Evolutionary conservation across 1,284 basidiomycete genomes (phyloP), one percentile per base, ranked within the genome.

Genomic region (Bothia castanella): DNA sequence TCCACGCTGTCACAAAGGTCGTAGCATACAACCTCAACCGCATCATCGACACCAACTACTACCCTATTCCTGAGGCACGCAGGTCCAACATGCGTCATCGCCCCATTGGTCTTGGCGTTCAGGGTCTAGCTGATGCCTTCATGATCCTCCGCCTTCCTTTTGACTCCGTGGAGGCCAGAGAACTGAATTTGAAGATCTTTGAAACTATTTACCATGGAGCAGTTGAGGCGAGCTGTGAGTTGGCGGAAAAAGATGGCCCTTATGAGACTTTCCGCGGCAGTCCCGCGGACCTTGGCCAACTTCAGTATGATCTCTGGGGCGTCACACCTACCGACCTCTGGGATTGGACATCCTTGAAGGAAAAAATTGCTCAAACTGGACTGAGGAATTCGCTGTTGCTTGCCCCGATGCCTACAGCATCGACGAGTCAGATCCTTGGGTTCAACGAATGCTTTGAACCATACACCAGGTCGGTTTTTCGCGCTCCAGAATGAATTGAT

Each of bases 381-480:
- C 73, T 99, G 44, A 76, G 95, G 57, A 99, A 99, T 76, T 97
- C 96, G 49, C 77, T 99, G n/a, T 77, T 99, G 11, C 75, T 93
- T 54, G 89, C 97, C 0, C 97, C 96, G 16, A 99, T 99, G 97
- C 97, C 97, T 2, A 99, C 97, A 21, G 97, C 97, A 1, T 97
- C 94, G 31, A 99, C 97, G 8, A 95, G 91, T 71, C 97, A 99
- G 75, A 99, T 99, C 61, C 79, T 99, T 45, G 97, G 97, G 45
- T 92, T 92, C 78, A 99, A 99, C 72, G 97, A 99, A 69, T 99
- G 97, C 74, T 97, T 96, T 69, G 94, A 97, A 73, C 92, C 93
- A 1, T 97, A 96, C 70, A 97, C 93, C 1, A 93, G 85, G 87
- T 88, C 57, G 51, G 74, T 66, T 41, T 23, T 50, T 38, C 17